Conservation (phyloP, 495 filamentous ascomycete genomes). For the Hypomontagnella monticulosa region DNA sequence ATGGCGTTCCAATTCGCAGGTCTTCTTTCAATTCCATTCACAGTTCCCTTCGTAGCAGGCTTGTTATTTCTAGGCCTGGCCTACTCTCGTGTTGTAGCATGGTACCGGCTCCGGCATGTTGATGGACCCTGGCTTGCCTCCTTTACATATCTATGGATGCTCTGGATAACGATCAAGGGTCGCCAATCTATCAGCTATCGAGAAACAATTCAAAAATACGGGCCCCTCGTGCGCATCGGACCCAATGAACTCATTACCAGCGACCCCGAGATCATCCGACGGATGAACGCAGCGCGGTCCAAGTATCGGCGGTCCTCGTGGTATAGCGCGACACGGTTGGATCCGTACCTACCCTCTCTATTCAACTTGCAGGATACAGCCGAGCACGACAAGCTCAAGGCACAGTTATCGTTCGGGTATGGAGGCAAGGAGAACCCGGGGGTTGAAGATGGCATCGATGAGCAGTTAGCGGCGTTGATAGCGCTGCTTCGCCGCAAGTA, state of each 20-base stretch:
- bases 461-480: constrained; percentile 49
- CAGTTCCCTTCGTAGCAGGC: background rate
- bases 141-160: constrained; percentile 40
- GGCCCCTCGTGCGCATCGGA: constrained; percentile 51
- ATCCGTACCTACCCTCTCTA: constrained; percentile 34
- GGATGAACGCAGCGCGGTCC: constrained; percentile 51
- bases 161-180: constrained; percentile 27
- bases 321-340: constrained; percentile 50
- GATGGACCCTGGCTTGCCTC: constrained; percentile 37
- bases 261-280: constrained; percentile 52
- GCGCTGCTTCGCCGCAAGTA: constrained; percentile 52
- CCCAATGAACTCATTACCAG: constrained; percentile 51
- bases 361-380: constrained; percentile 21
- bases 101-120: constrained; percentile 41
- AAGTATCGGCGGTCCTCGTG: constrained; percentile 47
- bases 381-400: constrained; percentile 50
- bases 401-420: constrained; percentile 52
- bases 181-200: constrained; percentile 30
- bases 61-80: constrained; percentile 5
- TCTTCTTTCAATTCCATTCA: constrained; percentile 3
- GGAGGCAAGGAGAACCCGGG: constrained; percentile 55
- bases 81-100: constrained; percentile 25
- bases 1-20: constrained; percentile 15
- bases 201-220: constrained; percentile 36
- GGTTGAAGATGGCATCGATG: constrained; percentile 53